Conservation (phyloP, 768 basidiomycete genomes). For the Rhodosporidiobolus sp. region DNA sequence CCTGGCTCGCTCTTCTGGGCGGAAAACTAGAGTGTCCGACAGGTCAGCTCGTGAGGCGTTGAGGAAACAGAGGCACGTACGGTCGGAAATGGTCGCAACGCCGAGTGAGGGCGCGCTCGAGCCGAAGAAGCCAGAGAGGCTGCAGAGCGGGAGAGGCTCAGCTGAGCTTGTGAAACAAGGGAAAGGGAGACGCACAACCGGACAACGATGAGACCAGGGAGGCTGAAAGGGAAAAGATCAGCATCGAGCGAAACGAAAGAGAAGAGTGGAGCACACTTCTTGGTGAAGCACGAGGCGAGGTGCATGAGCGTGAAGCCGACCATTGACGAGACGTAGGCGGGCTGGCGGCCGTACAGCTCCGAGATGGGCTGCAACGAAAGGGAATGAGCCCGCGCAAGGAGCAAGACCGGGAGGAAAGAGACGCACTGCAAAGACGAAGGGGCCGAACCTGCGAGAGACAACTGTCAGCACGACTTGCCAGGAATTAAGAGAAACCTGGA, state of each 20-base stretch:
- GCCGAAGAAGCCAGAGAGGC: conserved; percentile 13
- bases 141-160: background rate
- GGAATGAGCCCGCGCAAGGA: background rate
- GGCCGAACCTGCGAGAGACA: too few relatives aligned
- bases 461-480: too few relatives aligned
- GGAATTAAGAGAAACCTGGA: too few relatives aligned
- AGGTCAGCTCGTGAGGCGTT: too few relatives aligned
- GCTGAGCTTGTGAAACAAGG: too few relatives aligned
- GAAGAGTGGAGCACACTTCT: background rate
- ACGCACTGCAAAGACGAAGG: background rate
- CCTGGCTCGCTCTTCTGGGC: background rate
- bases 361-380: background rate
- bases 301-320: background rate
- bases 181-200: background rate
- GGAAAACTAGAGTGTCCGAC: background rate
- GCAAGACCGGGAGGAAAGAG: background rate
- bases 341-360: background rate
- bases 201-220: background rate
- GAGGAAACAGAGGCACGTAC: background rate
- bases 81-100: conserved; percentile 5
- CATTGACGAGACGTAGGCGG: background rate
- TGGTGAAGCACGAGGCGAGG: background rate
- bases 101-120: conserved; percentile 3
- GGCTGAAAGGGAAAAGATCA: background rate
- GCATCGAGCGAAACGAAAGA: too few relatives aligned